These are phyloP conservation scores for Quambalaria eucalypti DNA, from an alignment of 1,284 basidiomycete genomes.

Conservation along the genomic window DNA sequence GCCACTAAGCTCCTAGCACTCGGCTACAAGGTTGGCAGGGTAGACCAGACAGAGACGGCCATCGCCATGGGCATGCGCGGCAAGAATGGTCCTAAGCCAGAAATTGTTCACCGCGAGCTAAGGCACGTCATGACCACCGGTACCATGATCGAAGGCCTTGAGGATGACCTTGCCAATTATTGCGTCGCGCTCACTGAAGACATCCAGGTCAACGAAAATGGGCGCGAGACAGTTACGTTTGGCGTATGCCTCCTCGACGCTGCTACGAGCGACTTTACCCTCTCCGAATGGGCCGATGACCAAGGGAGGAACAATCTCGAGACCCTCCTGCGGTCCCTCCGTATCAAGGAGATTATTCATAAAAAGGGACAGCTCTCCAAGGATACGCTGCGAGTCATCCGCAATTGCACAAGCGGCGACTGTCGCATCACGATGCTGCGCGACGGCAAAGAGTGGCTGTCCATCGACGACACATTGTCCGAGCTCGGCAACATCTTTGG, in stretches of 20 bases:
- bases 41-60: conserved; percentile 93
- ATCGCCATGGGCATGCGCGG: conserved; percentile 56
- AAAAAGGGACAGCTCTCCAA: conserved; percentile 61
- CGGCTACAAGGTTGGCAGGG: conserved; percentile 90
- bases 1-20: conserved; percentile 51
- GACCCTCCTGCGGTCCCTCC: conserved; percentile 81
- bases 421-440: conserved; percentile 44
- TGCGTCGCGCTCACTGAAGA: conserved; percentile 75
- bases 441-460: conserved; percentile 35
- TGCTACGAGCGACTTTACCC: conserved; percentile 87
- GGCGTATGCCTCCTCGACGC: conserved; percentile 93
- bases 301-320: conserved; percentile 83
- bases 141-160: conserved; percentile 87
- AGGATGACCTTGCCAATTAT: conserved; percentile 88
- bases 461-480: conserved; percentile 19
- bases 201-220: conserved; percentile 2
- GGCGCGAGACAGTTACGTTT: conserved; percentile 51
- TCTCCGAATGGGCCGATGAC: conserved; percentile 85
- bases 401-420: conserved; percentile 26
- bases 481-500: conserved; percentile 33
- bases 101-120: conserved; percentile 59
- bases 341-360: conserved; percentile 85
- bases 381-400: conserved; percentile 28
- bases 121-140: conserved; percentile 95
- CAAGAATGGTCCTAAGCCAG: conserved; percentile 46